These are phyloP conservation scores for Vinca minor DNA, from an alignment of 257 asterid genomes.

Conservation along the genomic window DNA sequence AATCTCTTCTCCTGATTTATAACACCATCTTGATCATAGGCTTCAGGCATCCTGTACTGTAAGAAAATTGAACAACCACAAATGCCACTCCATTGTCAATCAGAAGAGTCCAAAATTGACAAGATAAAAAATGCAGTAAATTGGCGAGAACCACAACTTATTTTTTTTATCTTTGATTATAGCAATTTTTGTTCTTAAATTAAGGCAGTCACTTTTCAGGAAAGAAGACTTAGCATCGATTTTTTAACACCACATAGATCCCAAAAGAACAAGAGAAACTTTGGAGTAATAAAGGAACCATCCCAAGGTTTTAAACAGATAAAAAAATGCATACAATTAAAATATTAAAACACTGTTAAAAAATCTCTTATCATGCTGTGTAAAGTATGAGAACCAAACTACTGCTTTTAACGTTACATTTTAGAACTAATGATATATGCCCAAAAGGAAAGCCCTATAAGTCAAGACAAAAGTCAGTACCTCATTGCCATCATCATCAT, in stretches of 20 bases:
- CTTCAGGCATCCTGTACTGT: slow-evolving; percentile 85
- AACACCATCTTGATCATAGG: slow-evolving; percentile 48
- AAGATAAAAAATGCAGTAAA: slow-evolving; percentile 1
- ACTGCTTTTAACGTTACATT: background rate
- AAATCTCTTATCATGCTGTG: background rate
- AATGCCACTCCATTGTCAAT: background rate
- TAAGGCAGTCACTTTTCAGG: too few relatives aligned
- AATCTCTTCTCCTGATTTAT: slow-evolving; percentile 51
- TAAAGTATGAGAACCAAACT: background rate
- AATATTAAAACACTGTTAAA: too few relatives aligned
- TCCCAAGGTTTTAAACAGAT: too few relatives aligned
- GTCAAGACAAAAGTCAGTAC: slow-evolving; percentile 23
- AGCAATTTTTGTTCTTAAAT: too few relatives aligned
- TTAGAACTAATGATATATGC: background rate
- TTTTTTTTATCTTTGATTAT: background rate
- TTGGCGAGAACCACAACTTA: background rate
- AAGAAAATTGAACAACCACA: slow-evolving; percentile 13
- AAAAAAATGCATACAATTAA: too few relatives aligned
- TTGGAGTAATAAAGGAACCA: too few relatives aligned
- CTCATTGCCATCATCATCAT: slow-evolving; percentile 52
- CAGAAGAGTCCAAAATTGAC: slow-evolving; percentile 5
- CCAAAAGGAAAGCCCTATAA: background rate
- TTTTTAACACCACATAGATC: too few relatives aligned
- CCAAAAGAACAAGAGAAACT: too few relatives aligned
- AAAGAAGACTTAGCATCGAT: too few relatives aligned